Conservation (phyloP, 805 yeast species). For the Komagataella ulmi region DNA sequence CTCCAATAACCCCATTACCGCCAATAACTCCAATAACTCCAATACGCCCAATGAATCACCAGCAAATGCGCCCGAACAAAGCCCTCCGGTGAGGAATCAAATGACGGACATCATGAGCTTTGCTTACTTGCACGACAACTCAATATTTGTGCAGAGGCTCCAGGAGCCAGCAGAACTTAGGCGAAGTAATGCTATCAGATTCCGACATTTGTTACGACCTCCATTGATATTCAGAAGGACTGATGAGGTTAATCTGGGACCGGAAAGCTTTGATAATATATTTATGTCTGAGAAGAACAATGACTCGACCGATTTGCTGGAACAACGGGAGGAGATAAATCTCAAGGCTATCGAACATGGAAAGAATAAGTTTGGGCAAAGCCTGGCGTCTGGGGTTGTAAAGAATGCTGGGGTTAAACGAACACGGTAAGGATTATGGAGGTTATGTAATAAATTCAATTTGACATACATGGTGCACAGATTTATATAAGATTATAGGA, state of each 20-base stretch:
- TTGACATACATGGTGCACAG: background rate
- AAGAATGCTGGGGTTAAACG: background rate
- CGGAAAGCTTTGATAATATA: background rate
- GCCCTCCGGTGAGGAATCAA: background rate
- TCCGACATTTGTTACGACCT: background rate
- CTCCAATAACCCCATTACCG: background rate
- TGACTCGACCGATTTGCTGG: background rate
- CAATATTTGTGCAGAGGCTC: slow-evolving; percentile 13
- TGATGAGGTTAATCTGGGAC: background rate
- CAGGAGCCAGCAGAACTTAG: background rate
- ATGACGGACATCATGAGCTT: background rate
- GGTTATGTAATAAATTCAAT: background rate
- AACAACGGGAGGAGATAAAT: background rate
- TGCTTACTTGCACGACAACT: slow-evolving; percentile 18
- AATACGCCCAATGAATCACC: background rate
- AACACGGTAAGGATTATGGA: background rate
- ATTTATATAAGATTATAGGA: background rate
- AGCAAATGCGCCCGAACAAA: background rate
- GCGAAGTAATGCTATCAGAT: background rate
- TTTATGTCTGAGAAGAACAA: background rate
- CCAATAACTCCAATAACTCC: background rate
- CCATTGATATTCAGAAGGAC: background rate
- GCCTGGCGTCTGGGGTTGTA: background rate
- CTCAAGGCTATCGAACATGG: background rate
- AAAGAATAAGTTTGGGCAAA: background rate